phyloP scores from a whole-genome alignment of 2,329 filamentous ascomycete species.

The Apiospora phragmitis region DNA sequence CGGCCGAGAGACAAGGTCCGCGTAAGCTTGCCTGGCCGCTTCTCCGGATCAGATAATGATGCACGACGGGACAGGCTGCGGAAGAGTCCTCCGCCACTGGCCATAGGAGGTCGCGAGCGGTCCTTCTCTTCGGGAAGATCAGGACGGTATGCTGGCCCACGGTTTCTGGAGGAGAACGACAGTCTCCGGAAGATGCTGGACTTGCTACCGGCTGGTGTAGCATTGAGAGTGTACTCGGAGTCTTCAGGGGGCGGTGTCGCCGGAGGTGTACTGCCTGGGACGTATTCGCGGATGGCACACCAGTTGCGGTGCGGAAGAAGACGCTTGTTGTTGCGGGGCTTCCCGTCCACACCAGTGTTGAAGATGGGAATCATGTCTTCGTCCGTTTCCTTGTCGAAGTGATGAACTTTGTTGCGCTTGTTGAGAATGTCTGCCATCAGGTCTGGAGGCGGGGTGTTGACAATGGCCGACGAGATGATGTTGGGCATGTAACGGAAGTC shows the following conservation, averaged over 20 bases:
- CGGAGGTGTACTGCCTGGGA: conserved; percentile 74
- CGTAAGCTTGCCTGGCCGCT: conserved; percentile 41
- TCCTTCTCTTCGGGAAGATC: conserved; percentile 41
- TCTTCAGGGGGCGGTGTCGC: conserved; percentile 61
- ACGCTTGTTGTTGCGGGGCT: conserved; percentile 85
- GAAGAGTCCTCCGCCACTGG: conserved; percentile 44
- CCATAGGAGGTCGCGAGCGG: conserved; percentile 49
- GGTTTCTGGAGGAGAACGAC: conserved; percentile 40
- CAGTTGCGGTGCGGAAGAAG: conserved; percentile 90
- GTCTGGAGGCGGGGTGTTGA: conserved; percentile 85
- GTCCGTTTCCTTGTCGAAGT: conserved; percentile 76
- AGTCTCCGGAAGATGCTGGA: conserved; percentile 46
- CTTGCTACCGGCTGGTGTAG: conserved; percentile 35
- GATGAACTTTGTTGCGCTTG: conserved; percentile 81
- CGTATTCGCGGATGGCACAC: conserved; percentile 87
- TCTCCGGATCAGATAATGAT: conserved; percentile 37
- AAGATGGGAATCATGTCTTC: conserved; percentile 97
- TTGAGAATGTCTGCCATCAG: conserved; percentile 90
- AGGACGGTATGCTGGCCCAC: conserved; percentile 35
- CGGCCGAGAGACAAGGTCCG: conserved; percentile 64
- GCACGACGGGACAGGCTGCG: conserved; percentile 46
- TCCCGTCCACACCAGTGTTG: conserved; percentile 83
- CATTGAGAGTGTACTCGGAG: conserved; percentile 39
- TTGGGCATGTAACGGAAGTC: conserved; percentile 98
- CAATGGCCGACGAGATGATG: conserved; percentile 89